phyloP scores from a whole-genome alignment of 2,329 filamentous ascomycete species.

The Scopulariopsis brevicaulis region DNA sequence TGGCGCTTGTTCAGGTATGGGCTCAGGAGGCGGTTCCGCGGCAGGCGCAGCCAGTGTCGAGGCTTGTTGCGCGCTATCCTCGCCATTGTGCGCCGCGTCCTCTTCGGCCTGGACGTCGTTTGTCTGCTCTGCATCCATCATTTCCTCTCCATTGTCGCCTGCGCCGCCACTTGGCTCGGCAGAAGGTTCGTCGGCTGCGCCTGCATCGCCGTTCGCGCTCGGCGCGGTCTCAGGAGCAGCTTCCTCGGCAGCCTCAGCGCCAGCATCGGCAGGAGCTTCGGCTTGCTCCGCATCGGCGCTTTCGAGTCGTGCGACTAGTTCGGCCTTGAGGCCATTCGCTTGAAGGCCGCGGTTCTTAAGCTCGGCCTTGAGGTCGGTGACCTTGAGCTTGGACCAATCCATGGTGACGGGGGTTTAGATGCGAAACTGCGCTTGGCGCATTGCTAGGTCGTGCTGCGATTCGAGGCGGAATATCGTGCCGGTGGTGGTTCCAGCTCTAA shows the following conservation, averaged over 20 bases:
- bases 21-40: background rate
- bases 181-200: slow-evolving; percentile 8
- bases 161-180: slow-evolving; percentile 11
- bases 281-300: slow-evolving; percentile 22
- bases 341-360: slow-evolving; percentile 61
- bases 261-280: slow-evolving; percentile 3
- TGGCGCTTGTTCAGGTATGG: background rate
- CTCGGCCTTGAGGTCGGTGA: slow-evolving; percentile 64
- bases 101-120: background rate
- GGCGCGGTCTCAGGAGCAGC: slow-evolving; percentile 6
- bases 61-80: background rate
- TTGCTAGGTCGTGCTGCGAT: background rate
- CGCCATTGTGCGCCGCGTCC: background rate
- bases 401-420: slow-evolving; percentile 17
- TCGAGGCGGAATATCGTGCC: background rate
- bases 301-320: slow-evolving; percentile 54
- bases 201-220: slow-evolving; percentile 10
- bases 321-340: slow-evolving; percentile 59
- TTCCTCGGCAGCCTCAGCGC: slow-evolving; percentile 3
- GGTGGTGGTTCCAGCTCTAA: background rate
- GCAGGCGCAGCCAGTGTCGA: background rate
- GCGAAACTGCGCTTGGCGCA: background rate
- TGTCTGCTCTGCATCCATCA: slow-evolving; percentile 1
- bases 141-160: slow-evolving; percentile 5
- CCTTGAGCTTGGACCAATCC: slow-evolving; percentile 54